Conservation (phyloP, 192 early-diverging fungal species). For the Mortierella antarctica region DNA sequence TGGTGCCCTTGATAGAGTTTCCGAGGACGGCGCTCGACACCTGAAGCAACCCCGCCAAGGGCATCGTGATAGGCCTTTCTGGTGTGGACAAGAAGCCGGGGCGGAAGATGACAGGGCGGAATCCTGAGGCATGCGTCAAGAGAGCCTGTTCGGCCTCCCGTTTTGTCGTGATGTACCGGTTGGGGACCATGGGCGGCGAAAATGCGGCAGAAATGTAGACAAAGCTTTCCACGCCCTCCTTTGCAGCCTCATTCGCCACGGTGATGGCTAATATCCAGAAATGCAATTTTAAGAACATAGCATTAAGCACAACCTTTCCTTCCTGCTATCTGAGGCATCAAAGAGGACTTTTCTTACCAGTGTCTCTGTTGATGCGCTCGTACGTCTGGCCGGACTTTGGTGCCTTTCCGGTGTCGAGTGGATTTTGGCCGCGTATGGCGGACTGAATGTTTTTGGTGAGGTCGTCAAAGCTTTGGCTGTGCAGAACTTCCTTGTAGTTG, state of each 20-base stretch:
- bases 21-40: conserved; percentile 55
- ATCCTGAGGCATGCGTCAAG: conserved; percentile 51
- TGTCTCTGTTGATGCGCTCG: conserved; percentile 76
- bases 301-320: no score
- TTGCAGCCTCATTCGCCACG: conserved; percentile 63
- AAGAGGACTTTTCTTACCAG: conserved; percentile 52
- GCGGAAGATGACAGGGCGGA: conserved; percentile 58
- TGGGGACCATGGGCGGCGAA: conserved; percentile 68
- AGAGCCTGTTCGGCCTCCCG: conserved; percentile 74
- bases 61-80: conserved; percentile 65
- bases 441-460: conserved; percentile 46
- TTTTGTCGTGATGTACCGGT: conserved; percentile 79
- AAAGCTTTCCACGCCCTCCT: conserved; percentile 64
- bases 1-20: conserved; percentile 52
- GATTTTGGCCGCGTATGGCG: conserved; percentile 52
- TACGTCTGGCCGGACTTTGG: conserved; percentile 57
- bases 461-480: conserved; percentile 45
- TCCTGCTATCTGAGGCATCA: neutral
- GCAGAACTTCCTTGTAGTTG: conserved; percentile 69
- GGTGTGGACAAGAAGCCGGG: conserved; percentile 71
- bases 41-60: conserved; percentile 66
- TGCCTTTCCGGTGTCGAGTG: conserved; percentile 55
- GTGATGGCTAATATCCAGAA: conserved; percentile 57
- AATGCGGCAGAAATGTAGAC: conserved; percentile 78
- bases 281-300: neutral